Conservation (phyloP, 2,329 filamentous ascomycete genomes). For the Penicillium sclerotigenum region DNA sequence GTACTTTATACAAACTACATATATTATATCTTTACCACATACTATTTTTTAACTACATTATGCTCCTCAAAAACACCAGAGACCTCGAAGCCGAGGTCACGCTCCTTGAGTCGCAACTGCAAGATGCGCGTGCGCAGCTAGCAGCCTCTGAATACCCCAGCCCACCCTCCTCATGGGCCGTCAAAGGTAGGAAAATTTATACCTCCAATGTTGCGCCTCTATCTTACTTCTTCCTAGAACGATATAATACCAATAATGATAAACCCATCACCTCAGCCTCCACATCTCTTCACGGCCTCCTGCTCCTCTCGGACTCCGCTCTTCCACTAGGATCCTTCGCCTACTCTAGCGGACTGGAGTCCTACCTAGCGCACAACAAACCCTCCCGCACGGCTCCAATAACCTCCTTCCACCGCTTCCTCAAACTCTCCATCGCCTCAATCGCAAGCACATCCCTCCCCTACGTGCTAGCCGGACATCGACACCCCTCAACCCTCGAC, state of each 20-base stretch:
- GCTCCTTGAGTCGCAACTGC: slow-evolving; percentile 49
- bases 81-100: slow-evolving; percentile 41
- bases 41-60: slow-evolving; percentile 11
- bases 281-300: slow-evolving; percentile 50
- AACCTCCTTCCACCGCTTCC: slow-evolving; percentile 53
- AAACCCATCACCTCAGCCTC: slow-evolving; percentile 3
- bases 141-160: slow-evolving; percentile 21
- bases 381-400: slow-evolving; percentile 34
- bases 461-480: slow-evolving; percentile 56
- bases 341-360: slow-evolving; percentile 63
- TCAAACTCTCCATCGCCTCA: slow-evolving; percentile 56
- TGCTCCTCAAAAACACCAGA: slow-evolving; percentile 21
- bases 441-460: slow-evolving; percentile 59
- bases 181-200: slow-evolving; percentile 1
- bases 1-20: background rate
- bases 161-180: slow-evolving; percentile 20
- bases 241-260: slow-evolving; percentile 9
- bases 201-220: background rate
- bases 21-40: background rate
- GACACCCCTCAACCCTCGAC: slow-evolving; percentile 48
- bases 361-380: slow-evolving; percentile 59
- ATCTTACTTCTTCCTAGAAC: slow-evolving; percentile 1
- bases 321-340: slow-evolving; percentile 64
- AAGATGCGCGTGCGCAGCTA: slow-evolving; percentile 45
- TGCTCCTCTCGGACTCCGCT: slow-evolving; percentile 62